Evolutionary conservation across 2,329 filamentous ascomycete species (phyloP).

Genomic region (Calonectria ilicicola): DNA sequence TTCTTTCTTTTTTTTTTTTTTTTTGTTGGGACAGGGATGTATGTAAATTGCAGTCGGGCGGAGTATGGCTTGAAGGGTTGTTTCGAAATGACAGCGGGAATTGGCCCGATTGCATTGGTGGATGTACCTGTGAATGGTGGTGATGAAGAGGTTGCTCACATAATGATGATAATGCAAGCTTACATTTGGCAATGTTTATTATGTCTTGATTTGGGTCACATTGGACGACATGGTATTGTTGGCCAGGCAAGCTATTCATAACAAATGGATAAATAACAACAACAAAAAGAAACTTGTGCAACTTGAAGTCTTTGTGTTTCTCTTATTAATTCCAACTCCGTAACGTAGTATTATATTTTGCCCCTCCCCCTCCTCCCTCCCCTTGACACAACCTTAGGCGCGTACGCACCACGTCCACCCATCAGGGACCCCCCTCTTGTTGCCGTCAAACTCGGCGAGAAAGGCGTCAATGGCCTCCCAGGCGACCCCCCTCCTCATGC

Average conservation of each 20-base stretch:
- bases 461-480: constrained; percentile 58
- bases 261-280: not conserved
- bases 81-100: not conserved
- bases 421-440: constrained; percentile 14
- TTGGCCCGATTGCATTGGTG: not conserved
- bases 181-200: not conserved
- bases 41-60: constrained; percentile 6
- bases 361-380: too few relatives aligned
- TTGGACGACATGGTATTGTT: not conserved
- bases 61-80: not conserved
- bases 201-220: not conserved
- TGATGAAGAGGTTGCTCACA: not conserved
- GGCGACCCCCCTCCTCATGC: constrained; percentile 62
- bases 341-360: too few relatives aligned
- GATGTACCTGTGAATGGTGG: not conserved
- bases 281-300: not conserved
- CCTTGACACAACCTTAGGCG: not conserved
- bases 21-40: not conserved
- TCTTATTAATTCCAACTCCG: too few relatives aligned
- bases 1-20: not conserved
- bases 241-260: not conserved
- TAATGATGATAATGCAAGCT: constrained; percentile 4
- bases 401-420: constrained; percentile 30
- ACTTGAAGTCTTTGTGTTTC: too few relatives aligned
- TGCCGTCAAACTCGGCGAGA: constrained; percentile 36